These are phyloP conservation scores for Arthroderma sp. DNA, from an alignment of 2,329 filamentous ascomycete genomes.

Conservation along the genomic window DNA sequence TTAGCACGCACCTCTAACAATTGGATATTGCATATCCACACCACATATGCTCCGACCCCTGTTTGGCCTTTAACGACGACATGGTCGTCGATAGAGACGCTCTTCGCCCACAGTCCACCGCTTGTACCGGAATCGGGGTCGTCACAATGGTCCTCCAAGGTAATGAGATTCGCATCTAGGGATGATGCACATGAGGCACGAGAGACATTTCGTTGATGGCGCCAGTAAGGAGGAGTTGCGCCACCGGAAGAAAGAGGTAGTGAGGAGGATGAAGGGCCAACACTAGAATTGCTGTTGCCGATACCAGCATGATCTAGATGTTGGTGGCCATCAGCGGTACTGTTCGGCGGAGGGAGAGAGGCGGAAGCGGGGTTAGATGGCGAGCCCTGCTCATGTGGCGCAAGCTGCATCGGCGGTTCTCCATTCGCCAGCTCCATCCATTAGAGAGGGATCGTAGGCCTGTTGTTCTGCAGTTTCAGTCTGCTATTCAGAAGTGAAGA, in stretches of 20 bases:
- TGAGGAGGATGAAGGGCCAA: constrained; percentile 10
- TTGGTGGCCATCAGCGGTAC: background rate
- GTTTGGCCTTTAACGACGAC: constrained; percentile 46
- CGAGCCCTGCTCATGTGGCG: background rate
- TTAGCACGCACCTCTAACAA: constrained; percentile 57
- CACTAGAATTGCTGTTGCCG: background rate
- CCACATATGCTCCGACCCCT: constrained; percentile 74
- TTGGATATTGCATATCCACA: constrained; percentile 82
- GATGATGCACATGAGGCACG: constrained; percentile 28
- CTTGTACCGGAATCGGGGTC: constrained; percentile 43
- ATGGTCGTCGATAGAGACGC: constrained; percentile 49
- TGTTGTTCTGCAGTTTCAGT: no score
- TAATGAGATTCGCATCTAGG: constrained; percentile 36
- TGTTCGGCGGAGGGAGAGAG: background rate
- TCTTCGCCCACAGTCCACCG: constrained; percentile 48
- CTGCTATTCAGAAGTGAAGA: no score
- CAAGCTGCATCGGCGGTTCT: constrained; percentile 19
- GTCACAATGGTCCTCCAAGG: constrained; percentile 51
- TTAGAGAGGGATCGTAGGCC: constrained; percentile 14
- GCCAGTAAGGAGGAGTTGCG: constrained; percentile 34
- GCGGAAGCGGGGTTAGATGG: background rate
- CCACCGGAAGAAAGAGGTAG: constrained; percentile 11
- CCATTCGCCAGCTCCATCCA: constrained; percentile 31
- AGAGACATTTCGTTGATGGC: constrained; percentile 29
- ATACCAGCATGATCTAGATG: constrained; percentile 10